Evolutionary conservation across 2,329 filamentous ascomycete species (phyloP).

Genomic region (Fusarium compactum): DNA sequence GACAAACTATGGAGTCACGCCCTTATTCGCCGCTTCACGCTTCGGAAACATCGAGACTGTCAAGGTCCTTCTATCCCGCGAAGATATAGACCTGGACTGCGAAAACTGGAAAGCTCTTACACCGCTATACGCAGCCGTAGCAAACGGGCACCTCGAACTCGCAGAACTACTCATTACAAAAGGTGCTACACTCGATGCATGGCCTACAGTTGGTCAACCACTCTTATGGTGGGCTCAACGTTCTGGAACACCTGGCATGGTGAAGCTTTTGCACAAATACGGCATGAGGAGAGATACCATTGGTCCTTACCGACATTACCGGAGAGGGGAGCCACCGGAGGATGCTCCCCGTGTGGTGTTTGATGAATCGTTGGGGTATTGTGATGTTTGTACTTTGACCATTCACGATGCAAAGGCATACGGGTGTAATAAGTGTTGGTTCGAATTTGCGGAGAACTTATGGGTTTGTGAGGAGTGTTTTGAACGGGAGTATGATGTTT

Average conservation of each 20-base stretch:
- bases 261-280: background rate
- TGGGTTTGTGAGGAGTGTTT: background rate
- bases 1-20: rapidly evolving
- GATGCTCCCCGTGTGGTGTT: rapidly evolving
- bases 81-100: rapidly evolving
- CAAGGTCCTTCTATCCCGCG: rapidly evolving
- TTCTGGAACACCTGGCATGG: rapidly evolving
- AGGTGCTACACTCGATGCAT: rapidly evolving
- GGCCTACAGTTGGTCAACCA: background rate
- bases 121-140: background rate
- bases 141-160: background rate
- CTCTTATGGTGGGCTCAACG: constrained; percentile 3
- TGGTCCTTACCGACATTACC: background rate
- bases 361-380: rapidly evolving
- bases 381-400: background rate
- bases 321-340: rapidly evolving
- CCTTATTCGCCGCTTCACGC: background rate
- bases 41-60: rapidly evolving
- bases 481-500: background rate
- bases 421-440: rapidly evolving
- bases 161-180: background rate
- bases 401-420: rapidly evolving
- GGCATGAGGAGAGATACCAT: no score
- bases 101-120: rapidly evolving
- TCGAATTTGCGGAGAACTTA: rapidly evolving